These are phyloP conservation scores for Conidiobolus incongruus DNA, from an alignment of 371 early-diverging fungal genomes.

Conservation along the genomic window DNA sequence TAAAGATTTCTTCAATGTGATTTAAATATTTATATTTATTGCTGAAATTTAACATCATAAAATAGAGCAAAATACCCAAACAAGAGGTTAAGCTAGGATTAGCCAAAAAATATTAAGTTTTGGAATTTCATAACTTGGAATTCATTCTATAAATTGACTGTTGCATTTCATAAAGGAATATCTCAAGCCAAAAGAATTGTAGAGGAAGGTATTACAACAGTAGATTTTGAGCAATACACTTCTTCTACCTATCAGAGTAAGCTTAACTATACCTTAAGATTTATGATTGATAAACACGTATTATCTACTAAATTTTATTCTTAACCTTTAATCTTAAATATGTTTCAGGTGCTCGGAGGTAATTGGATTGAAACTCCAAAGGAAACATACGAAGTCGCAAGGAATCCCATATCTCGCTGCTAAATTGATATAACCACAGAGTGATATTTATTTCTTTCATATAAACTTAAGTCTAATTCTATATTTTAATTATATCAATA, in stretches of 20 bases:
- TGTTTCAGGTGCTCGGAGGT: slow-evolving; percentile 60
- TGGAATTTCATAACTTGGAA: slow-evolving; percentile 55
- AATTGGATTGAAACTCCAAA: slow-evolving; percentile 85
- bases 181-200: slow-evolving; percentile 9
- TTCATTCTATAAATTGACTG: slow-evolving; percentile 38
- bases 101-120: slow-evolving; percentile 47
- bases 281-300: slow-evolving; percentile 97
- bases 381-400: slow-evolving; percentile 28
- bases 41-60: no score
- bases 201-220: slow-evolving; percentile 24
- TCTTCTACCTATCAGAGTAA: slow-evolving; percentile 80
- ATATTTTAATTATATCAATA: slow-evolving; percentile 32
- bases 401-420: slow-evolving; percentile 25
- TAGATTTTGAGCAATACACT: slow-evolving; percentile 12
- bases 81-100: slow-evolving; percentile 29
- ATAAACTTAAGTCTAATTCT: no score
- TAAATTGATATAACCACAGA: slow-evolving; percentile 60
- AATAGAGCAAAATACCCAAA: slow-evolving; percentile 5
- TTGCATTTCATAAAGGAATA: slow-evolving; percentile 27
- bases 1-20: slow-evolving; percentile 24
- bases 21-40: no score
- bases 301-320: no score
- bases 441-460: no score
- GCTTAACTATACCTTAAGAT: slow-evolving; percentile 72
- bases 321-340: no score